Conservation (phyloP, 2,329 filamentous ascomycete genomes). For the Mycosphaerella arachidis region DNA sequence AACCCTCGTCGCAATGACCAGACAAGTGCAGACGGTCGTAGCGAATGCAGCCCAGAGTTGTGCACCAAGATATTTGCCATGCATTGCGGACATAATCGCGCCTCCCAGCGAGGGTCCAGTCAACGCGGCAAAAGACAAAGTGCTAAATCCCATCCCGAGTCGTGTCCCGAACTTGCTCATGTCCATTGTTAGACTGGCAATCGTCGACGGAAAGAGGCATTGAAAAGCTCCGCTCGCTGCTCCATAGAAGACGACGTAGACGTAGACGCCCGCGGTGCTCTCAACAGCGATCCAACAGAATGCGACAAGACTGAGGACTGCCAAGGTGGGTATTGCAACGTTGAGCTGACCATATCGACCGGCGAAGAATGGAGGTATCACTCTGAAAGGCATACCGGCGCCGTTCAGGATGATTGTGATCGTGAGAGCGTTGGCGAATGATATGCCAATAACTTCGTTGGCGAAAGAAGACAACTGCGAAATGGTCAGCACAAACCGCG, state of each 20-base stretch:
- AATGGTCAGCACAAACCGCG: neutral
- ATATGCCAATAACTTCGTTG: conserved; percentile 35
- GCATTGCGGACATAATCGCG: conserved; percentile 39
- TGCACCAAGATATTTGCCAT: conserved; percentile 40
- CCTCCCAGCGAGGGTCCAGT: conserved; percentile 47
- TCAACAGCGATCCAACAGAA: conserved; percentile 56
- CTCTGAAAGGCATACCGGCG: conserved; percentile 52
- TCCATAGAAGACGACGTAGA: conserved; percentile 44
- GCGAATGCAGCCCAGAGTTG: conserved; percentile 40
- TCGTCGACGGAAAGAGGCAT: conserved; percentile 41
- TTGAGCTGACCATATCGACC: conserved; percentile 56
- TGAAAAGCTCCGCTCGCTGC: conserved; percentile 44
- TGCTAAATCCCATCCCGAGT: conserved; percentile 46
- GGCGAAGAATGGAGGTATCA: conserved; percentile 51
- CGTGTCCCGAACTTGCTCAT: conserved; percentile 44
- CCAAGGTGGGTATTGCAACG: conserved; percentile 47
- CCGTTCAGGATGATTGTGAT: conserved; percentile 57
- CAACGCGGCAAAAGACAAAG: conserved; percentile 42
- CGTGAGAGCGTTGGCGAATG: conserved; percentile 47
- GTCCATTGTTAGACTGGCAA: conserved; percentile 44
- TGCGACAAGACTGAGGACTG: conserved; percentile 45
- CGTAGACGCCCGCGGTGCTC: conserved; percentile 37
- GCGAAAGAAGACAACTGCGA: conserved; percentile 34
- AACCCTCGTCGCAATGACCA: conserved; percentile 24
- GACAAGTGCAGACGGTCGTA: conserved; percentile 13